phyloP scores from a whole-genome alignment of 805 yeast genomes.

The Huiozyma naganishii region DNA sequence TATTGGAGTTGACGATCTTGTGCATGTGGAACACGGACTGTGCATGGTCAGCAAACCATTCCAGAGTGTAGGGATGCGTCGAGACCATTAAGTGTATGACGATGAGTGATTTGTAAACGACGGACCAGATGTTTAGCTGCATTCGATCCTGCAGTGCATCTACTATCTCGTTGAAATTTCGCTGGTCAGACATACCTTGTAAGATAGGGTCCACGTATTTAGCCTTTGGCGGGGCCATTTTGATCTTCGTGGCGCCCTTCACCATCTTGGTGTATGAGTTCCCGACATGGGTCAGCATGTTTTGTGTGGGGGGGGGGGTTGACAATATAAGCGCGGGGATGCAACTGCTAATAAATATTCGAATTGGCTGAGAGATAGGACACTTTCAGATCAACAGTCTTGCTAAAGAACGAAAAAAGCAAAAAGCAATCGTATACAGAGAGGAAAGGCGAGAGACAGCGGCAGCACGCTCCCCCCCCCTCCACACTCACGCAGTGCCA shows the following conservation, averaged over 20 bases:
- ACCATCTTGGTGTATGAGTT: slow-evolving; percentile 55
- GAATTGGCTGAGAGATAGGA: too few relatives aligned
- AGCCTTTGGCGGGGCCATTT: slow-evolving; percentile 93
- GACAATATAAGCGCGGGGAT: too few relatives aligned
- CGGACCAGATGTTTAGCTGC: slow-evolving; percentile 74
- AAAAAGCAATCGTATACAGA: not conserved
- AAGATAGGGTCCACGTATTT: slow-evolving; percentile 91
- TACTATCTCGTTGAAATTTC: slow-evolving; percentile 58
- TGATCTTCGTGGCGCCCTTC: slow-evolving; percentile 65
- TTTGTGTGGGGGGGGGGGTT: too few relatives aligned
- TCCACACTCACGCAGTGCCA: too few relatives aligned
- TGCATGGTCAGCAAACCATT: slow-evolving; percentile 41
- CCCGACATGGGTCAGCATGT: not conserved
- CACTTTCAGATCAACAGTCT: too few relatives aligned
- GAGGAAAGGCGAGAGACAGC: too few relatives aligned
- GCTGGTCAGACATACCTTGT: slow-evolving; percentile 29
- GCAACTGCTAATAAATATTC: too few relatives aligned
- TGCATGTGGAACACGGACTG: slow-evolving; percentile 31
- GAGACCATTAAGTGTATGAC: slow-evolving; percentile 88
- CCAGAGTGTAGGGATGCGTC: slow-evolving; percentile 30
- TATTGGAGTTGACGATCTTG: slow-evolving; percentile 17
- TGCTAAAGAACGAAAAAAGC: not conserved
- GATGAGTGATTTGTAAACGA: slow-evolving; percentile 74
- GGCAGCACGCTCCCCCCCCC: too few relatives aligned
- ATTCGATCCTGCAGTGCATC: slow-evolving; percentile 47